Base-by-base conservation (phyloP, 495 filamentous ascomycete species). In the Hypoxylon intermedium region DNA sequence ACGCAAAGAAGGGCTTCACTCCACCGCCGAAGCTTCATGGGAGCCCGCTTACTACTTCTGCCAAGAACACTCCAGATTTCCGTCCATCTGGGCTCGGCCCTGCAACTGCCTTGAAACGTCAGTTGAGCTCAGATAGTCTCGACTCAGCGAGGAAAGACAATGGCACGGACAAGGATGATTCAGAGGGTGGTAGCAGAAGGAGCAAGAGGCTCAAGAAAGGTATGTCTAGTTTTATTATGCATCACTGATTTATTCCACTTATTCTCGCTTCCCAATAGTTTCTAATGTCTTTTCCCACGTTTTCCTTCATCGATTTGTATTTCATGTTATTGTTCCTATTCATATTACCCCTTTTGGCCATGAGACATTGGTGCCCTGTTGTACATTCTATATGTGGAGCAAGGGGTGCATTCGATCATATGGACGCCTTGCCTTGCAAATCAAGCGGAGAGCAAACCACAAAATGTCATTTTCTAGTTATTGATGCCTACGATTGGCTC, bases 181-280 rank as follows among this genome's bases (percentile, higher is more conserved):
- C 75, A 5, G 91, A 97, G 58, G 80, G 79, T 56, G 85, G 85
- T 49, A 93, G 91, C 53, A 83, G 95, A 53, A 85, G 93, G 48
- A 97, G 92, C 72, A 98, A 98, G 76, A 84, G 94, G 30, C 76
- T 96, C 6, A 95, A 93, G 75, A 97, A 96, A 84, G 92, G 90
- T 94, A 82, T 66, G 80, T 77, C 47, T 49, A 31, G 31, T 19
- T 4, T n/a, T 34, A 28, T 7, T 33, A 9, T 51, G 7, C 5
- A 16, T 9, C n/a, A n/a, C 0, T 30, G 2, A 2, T 48, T 23
- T 38, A 19, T 11, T n/a, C 12, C 31, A n/a, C n/a, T n/a, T n/a
- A n/a, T n/a, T n/a, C n/a, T n/a, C n/a, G n/a, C n/a, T n/a, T n/a
- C n/a, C n/a, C n/a, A n/a, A n/a, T n/a, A n/a, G n/a, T 41, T 36